Base-by-base conservation (phyloP, 2,329 filamentous ascomycete genomes). In the Pyrenochaeta sp. region DNA sequence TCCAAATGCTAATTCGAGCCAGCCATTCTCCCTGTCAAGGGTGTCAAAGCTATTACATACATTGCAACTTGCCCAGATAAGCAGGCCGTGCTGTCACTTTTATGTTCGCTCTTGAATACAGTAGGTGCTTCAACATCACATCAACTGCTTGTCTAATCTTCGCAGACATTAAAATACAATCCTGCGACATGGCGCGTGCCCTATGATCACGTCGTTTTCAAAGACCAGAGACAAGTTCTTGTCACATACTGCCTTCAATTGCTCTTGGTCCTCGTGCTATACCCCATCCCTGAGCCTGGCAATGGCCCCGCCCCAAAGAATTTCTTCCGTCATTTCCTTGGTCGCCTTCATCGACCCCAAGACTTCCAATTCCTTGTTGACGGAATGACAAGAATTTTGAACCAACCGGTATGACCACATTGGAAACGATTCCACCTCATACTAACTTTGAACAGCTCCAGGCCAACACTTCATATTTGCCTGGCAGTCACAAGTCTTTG, bases 361-460 rank as follows among this genome's bases (percentile, higher is more conserved):
- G 94, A 99, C 68, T 97, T 99, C 63, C 94, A 99, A 69, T 99
- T 99, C 67, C 85, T 97, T 17, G 89, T 95, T 8, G 92, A 96
- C 66, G 92, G 92, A 35, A 96, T 96, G 87, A 92, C 87, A 1
- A 84, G 91, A 59, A 89, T 97, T 34, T 77, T 99, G 36, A 94
- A 95, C 59, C 93, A 96, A 59, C 93, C 93, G 17, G 78, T 83
- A 67, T 51, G 65, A 52, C 7, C n/a, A 18, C 13, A 4, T 17
- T 1, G 6, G 3, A 6, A 10, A 7, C 9, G 10, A n/a, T 14
- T 1, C 1, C 10, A 17, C 14, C 6, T 19, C 3, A 13, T 38
- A 35, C 65, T 74, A 39, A 72, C 53, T 7, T 22, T 13, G 4
- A 22, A 1, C 46, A 82, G 77, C 85, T 96, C 51, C 90, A 96